Base-by-base conservation (phyloP, 2,329 filamentous ascomycete genomes). In the Graphilbum fragrans region DNA sequence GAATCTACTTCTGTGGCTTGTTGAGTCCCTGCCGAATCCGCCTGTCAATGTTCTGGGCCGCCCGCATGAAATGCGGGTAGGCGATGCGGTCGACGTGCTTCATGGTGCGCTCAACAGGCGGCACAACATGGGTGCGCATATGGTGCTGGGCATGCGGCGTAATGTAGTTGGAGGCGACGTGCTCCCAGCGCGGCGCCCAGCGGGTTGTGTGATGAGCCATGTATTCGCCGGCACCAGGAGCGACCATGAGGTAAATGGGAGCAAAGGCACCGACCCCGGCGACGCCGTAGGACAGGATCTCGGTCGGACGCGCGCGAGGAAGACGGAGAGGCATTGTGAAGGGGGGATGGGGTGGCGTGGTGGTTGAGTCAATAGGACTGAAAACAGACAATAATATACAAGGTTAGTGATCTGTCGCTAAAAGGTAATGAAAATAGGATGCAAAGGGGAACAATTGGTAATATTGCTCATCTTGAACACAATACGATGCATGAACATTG, bases 111-210 rank as follows among this genome's bases (percentile, higher is more conserved):
- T 64, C 56, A 40, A 71, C 52, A 18, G 63, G 66, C 2, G 67
- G 69, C 52, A 71, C 61, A 41, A 72, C 61, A 40, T 66, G 63
- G 16, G 39, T 36, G 49, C 68, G 66, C 33, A 70, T 62, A 39
- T 65, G 58, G 18, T 59, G 58, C 55, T 69, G 63, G 22, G 65
- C 63, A 16, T 41, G 36, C 33, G 66, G 65, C n/a, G 61, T 57
- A 52, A 76, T 58, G 54, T 76, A 68, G 60, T 67, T 70, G 47
- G 59, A 66, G 53, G 76, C 66, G 57, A 73, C 74, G 41, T 65
- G 62, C 57, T 77, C 72, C 73, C 73, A 77, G 42, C 70, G 66
- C 17, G 72, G 71, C 4, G 72, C 73, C 73, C 73, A 77, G 51
- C 69, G 67, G 44, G 63, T 60, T 4, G 73, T 77, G 55, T 74